phyloP scores from a whole-genome alignment of 1,139 yeast genomes.

The Taphrina communis region DNA sequence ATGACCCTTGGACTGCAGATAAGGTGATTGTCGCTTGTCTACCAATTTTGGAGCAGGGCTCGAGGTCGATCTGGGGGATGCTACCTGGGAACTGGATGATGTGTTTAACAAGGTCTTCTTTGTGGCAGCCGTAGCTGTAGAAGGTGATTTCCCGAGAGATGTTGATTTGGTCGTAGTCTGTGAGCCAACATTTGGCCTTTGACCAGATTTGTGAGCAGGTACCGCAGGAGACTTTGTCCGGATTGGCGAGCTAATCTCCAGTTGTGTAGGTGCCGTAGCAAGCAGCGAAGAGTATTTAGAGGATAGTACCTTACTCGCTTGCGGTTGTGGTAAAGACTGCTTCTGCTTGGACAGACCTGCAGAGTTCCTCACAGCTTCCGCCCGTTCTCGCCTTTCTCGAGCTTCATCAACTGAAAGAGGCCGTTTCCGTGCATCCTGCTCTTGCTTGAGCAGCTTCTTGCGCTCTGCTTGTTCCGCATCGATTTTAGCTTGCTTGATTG shows the following conservation, averaged over 20 bases:
- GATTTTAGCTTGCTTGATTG: conserved; percentile 20
- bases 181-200: not conserved
- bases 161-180: not conserved
- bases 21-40: not conserved
- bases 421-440: conserved; percentile 17
- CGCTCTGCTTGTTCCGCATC: conserved; percentile 16
- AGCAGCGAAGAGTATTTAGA: conserved; percentile 17
- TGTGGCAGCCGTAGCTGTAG: not conserved
- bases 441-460: not conserved
- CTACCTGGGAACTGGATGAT: not conserved
- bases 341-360: conserved; percentile 18
- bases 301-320: conserved; percentile 14
- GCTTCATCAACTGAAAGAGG: conserved; percentile 41
- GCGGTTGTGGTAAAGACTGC: conserved; percentile 22
- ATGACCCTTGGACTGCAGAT: not conserved
- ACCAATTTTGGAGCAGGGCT: not conserved
- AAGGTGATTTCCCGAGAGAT: not conserved
- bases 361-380: conserved; percentile 31
- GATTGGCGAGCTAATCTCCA: conserved; percentile 7
- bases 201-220: not conserved
- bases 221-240: conserved; percentile 8
- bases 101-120: not conserved
- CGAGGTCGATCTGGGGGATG: not conserved
- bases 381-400: conserved; percentile 28
- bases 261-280: conserved; percentile 19